Conservation (phyloP, 2,329 filamentous ascomycete species). For the Celoporthe dispersa region DNA sequence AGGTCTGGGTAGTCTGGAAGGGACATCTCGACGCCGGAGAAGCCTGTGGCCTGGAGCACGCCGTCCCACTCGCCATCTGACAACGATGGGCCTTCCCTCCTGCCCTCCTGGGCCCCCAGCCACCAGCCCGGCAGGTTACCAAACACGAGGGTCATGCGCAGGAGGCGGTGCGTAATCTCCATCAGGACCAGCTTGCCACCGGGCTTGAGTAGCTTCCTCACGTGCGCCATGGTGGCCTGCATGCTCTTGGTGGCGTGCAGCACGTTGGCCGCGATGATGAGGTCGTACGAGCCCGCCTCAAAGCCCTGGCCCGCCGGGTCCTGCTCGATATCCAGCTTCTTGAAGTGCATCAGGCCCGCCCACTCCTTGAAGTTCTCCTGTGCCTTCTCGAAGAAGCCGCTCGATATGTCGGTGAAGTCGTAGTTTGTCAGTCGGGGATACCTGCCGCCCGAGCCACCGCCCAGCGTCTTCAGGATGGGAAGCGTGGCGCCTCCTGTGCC, state of each 20-base stretch:
- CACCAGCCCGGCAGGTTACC: slow-evolving; percentile 24
- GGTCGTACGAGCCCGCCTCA: slow-evolving; percentile 34
- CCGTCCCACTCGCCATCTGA: slow-evolving; percentile 1
- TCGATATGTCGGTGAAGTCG: slow-evolving; percentile 49
- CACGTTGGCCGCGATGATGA: slow-evolving; percentile 39
- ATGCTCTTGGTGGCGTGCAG: slow-evolving; percentile 36
- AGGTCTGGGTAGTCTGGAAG: too few relatives aligned
- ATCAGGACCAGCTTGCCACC: slow-evolving; percentile 40
- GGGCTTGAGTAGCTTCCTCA: slow-evolving; percentile 39
- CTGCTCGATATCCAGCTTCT: slow-evolving; percentile 36
- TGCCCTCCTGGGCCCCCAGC: slow-evolving; percentile 12
- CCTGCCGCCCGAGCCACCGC: too few relatives aligned
- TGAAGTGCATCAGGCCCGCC: not conserved
- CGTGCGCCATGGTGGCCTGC: slow-evolving; percentile 33
- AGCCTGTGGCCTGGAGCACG: not conserved
- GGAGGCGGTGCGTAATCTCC: too few relatives aligned
- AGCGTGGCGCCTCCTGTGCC: too few relatives aligned
- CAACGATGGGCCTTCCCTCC: slow-evolving; percentile 8
- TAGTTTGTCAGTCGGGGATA: too few relatives aligned
- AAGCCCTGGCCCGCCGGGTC: slow-evolving; percentile 39
- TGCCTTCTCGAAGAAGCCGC: slow-evolving; percentile 29
- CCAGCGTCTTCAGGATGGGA: too few relatives aligned
- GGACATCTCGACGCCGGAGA: slow-evolving; percentile 16
- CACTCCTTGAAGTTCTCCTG: not conserved
- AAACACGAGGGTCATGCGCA: too few relatives aligned